phyloP scores from a whole-genome alignment of 306 rosid species.

The Alnus rubra region DNA sequence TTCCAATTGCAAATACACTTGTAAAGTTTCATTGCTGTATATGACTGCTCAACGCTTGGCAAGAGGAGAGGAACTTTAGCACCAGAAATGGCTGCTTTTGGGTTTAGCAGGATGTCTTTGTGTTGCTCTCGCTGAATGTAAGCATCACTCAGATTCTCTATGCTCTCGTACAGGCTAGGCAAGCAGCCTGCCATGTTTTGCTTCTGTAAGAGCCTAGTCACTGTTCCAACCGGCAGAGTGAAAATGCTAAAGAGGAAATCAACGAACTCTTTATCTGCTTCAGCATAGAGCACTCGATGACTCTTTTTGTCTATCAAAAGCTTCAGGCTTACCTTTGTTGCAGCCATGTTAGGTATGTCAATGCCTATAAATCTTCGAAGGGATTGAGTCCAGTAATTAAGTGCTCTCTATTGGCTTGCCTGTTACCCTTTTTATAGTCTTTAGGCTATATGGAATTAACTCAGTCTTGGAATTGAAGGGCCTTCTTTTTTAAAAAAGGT shows the following conservation, averaged over 20 bases:
- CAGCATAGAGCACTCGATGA: slow-evolving; percentile 42
- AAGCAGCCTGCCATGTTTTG: slow-evolving; percentile 8
- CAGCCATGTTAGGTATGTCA: neutral
- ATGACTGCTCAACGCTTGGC: neutral
- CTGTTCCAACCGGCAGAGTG: slow-evolving; percentile 33
- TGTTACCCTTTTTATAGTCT: too few species aligned
- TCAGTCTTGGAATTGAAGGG: too few species aligned
- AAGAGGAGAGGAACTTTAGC: neutral
- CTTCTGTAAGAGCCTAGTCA: slow-evolving; percentile 25
- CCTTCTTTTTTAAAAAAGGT: too few species aligned
- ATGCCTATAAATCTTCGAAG: neutral
- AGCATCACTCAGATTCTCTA: neutral
- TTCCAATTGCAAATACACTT: accelerated
- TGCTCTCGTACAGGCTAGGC: slow-evolving; percentile 1
- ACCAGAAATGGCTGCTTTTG: neutral
- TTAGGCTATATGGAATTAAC: too few species aligned
- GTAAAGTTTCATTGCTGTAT: neutral
- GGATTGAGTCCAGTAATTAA: too few species aligned
- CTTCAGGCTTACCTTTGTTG: neutral
- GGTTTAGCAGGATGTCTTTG: neutral
- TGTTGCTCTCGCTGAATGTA: neutral
- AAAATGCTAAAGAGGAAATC: slow-evolving; percentile 48
- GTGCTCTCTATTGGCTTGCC: neutral
- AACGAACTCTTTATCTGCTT: slow-evolving; percentile 49
- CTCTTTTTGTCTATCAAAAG: slow-evolving; percentile 39